These are phyloP conservation scores for Keithomyces neogunnii DNA, from an alignment of 2,329 filamentous ascomycete genomes.

Conservation along the genomic window DNA sequence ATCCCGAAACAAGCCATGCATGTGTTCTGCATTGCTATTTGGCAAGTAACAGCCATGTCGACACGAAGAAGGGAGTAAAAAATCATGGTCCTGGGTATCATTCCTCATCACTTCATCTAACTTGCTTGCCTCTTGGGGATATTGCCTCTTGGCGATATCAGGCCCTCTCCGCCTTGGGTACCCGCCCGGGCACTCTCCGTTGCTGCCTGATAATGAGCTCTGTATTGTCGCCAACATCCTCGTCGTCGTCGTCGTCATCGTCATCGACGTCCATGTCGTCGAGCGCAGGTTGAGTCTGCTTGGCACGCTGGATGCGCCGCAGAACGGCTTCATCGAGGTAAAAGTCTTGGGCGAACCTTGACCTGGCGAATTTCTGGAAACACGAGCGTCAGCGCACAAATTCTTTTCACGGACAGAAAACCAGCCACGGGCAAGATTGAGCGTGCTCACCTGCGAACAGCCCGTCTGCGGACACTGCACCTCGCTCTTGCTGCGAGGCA, in stretches of 20 bases:
- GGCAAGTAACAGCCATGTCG: background rate
- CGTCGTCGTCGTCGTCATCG: slow-evolving; percentile 10
- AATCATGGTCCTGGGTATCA: slow-evolving; percentile 5
- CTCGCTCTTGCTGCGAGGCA: slow-evolving; percentile 29
- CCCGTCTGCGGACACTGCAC: slow-evolving; percentile 57
- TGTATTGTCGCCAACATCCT: slow-evolving; percentile 13
- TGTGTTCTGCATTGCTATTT: no score
- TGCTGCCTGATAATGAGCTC: slow-evolving; percentile 15
- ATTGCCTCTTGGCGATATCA: background rate
- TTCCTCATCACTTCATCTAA: background rate
- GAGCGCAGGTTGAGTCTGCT: slow-evolving; percentile 28
- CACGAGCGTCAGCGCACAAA: background rate
- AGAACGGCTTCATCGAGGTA: slow-evolving; percentile 46
- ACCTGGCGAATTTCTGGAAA: slow-evolving; percentile 35
- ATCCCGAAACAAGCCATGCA: no score
- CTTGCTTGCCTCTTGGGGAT: background rate
- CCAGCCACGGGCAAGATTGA: background rate
- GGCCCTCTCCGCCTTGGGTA: slow-evolving; percentile 14
- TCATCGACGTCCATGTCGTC: slow-evolving; percentile 36
- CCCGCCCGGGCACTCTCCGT: slow-evolving; percentile 12
- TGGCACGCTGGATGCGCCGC: slow-evolving; percentile 48
- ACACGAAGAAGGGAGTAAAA: no score
- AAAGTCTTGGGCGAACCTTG: slow-evolving; percentile 37
- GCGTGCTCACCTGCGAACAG: slow-evolving; percentile 44
- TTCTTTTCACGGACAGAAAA: background rate